These are phyloP conservation scores for Hysterium pulicare DNA, from an alignment of 2,329 filamentous ascomycete species.

Conservation along the genomic window DNA sequence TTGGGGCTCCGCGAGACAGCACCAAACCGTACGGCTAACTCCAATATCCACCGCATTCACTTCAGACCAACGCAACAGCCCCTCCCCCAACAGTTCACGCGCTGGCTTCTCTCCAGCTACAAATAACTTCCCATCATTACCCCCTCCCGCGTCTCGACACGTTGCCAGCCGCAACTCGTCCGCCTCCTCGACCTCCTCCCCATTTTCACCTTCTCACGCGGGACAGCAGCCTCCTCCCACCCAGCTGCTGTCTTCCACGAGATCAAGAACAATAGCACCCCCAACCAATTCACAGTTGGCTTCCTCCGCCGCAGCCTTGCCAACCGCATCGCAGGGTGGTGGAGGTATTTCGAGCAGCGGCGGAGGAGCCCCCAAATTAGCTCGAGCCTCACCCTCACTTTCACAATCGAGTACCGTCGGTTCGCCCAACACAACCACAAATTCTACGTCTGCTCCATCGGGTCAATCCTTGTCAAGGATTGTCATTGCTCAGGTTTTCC, in stretches of 20 bases:
- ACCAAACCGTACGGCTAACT: conserved; percentile 55
- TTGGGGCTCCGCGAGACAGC: conserved; percentile 55
- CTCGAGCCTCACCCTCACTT: conserved; percentile 58
- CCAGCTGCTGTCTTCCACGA: conserved; percentile 55
- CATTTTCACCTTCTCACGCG: conserved; percentile 53
- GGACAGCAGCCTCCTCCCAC: conserved; percentile 53
- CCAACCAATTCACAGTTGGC: conserved; percentile 53
- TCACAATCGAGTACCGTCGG: conserved; percentile 53
- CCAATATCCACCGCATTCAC: conserved; percentile 55
- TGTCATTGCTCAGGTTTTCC: conserved; percentile 90
- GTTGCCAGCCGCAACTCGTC: conserved; percentile 54
- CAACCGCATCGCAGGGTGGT: conserved; percentile 47
- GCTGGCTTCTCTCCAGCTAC: conserved; percentile 51
- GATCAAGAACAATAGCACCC: conserved; percentile 55
- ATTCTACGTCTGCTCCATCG: conserved; percentile 41
- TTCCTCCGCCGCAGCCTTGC: conserved; percentile 53
- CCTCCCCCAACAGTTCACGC: conserved; percentile 50
- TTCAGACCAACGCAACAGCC: conserved; percentile 42
- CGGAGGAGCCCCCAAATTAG: conserved; percentile 55
- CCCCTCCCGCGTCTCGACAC: conserved; percentile 48
- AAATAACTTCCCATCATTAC: conserved; percentile 52
- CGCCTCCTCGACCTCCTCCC: conserved; percentile 52
- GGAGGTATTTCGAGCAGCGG: conserved; percentile 52
- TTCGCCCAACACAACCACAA: conserved; percentile 53
- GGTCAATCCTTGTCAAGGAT: conserved; percentile 71